Evolutionary conservation across 306 rosid species (phyloP), one percentile per base, ranked within the genome.

Genomic region (Prunus campanulata): DNA sequence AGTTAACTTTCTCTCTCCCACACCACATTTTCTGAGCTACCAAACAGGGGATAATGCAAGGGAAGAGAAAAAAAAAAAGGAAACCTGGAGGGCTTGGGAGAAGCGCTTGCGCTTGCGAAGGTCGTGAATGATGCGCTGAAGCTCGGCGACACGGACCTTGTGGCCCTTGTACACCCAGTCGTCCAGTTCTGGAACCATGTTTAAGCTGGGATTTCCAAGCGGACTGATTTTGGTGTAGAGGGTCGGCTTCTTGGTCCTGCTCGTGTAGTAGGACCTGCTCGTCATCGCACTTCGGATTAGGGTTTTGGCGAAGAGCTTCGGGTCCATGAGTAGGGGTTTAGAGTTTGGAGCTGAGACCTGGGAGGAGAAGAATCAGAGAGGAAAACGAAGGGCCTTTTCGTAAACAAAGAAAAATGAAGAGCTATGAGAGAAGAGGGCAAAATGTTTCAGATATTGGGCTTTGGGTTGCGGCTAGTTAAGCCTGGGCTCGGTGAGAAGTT

Each of bases 21-120:
- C 51, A 48, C 59, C 39, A 27, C 68, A 66, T 47, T 57, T 80
- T 48, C 66, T 44, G 35, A 60, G 79, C 71, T 59, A 59, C 73
- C 52, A 60, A 51, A 75, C 70, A 66, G 20, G 32, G 30, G 5
- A 5, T 15, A 42, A 25, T 2, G 13, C 63, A 64, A 60, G 32
- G 12, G 3, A 79, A 66, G 50, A 65, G 19, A 25, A 35, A 57
- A 57, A 24, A 24, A 70, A 52, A 27, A 27, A 27, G 3, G 46
- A 30, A 63, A 90, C 97, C 91, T 93, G 82, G 3, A 91, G 93
- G 39, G 96, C 94, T 56, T 94, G 98, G 18, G 85, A 52, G 80
- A 88, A 91, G 39, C 96, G 87, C 61, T 78, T 84, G 55, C 96
- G 93, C 78, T 90, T 94, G 74, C 97, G 94, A 63, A 94, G 90